Evolutionary conservation across 2,329 filamentous ascomycete genomes (phyloP).

Genomic region (Chaetomiaceae sp.): DNA sequence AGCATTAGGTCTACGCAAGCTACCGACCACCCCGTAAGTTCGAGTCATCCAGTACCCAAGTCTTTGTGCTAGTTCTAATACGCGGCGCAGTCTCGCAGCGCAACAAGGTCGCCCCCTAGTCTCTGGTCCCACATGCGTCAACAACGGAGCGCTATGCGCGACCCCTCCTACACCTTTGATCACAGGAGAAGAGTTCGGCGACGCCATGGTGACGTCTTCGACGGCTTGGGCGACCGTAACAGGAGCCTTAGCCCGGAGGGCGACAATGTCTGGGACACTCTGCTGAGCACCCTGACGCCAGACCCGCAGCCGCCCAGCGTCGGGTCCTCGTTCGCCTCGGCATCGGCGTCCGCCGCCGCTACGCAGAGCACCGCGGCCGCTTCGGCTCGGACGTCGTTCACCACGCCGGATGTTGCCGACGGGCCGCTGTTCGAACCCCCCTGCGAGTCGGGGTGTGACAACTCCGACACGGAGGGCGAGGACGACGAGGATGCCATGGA

Average conservation of each 20-base stretch:
- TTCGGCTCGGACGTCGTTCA: constrained; percentile 46
- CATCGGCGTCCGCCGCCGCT: constrained; percentile 42
- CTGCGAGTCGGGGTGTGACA: constrained; percentile 51
- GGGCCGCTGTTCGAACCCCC: constrained; percentile 36
- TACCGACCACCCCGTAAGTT: constrained; percentile 14
- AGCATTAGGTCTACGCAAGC: constrained; percentile 22
- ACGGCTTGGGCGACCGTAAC: constrained; percentile 80
- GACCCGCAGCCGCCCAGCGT: constrained; percentile 76
- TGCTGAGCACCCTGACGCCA: constrained; percentile 73
- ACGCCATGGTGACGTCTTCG: constrained; percentile 38
- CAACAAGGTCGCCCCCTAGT: constrained; percentile 1
- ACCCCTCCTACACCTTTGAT: background rate
- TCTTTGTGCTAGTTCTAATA: constrained; percentile 7
- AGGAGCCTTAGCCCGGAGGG: constrained; percentile 73
- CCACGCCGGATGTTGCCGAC: constrained; percentile 35
- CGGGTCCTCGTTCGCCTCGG: constrained; percentile 76
- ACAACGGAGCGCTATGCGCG: background rate
- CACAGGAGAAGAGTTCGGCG: background rate
- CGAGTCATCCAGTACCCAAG: background rate
- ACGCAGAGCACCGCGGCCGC: constrained; percentile 39
- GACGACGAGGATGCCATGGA: constrained; percentile 35
- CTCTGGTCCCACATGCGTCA: constrained; percentile 1
- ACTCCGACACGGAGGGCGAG: constrained; percentile 51
- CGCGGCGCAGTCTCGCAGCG: constrained; percentile 12
- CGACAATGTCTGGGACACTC: constrained; percentile 69